A percentile compares a stretch with the other conserved stretches of the same genome.
Evolutionary conservation across 202 grass and related monocot species (phyloP).

Genomic region (Schoenoplectus triqueter): DNA sequence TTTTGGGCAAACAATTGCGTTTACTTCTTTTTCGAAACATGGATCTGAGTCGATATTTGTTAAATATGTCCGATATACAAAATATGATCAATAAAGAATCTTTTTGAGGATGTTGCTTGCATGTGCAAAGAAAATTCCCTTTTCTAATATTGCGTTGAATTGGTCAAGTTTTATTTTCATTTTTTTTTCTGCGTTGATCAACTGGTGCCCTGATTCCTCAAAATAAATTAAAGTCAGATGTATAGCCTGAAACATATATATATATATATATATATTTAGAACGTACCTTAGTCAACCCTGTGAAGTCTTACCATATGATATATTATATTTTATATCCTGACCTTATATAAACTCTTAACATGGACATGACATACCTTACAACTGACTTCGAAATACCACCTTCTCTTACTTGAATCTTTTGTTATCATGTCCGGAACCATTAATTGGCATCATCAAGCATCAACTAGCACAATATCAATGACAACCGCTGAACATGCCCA

Average conservation of each 20-base stretch:
- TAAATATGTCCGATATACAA: background rate
- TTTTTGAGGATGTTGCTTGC: background rate
- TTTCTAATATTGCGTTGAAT: background rate
- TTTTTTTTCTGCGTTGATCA: background rate
- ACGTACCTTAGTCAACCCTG: background rate
- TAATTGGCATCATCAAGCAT: background rate
- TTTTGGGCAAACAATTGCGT: too few relatives aligned
- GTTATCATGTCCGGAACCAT: background rate
- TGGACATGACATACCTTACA: background rate
- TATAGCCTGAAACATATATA: background rate
- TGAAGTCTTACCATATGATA: background rate
- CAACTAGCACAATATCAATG: background rate
- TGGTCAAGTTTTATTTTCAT: background rate
- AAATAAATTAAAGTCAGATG: background rate
- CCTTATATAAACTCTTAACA: background rate
- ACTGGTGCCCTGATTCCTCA: background rate
- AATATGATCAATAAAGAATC: background rate
- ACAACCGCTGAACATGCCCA: background rate
- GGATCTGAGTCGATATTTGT: background rate
- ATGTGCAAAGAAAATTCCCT: background rate
- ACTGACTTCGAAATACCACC: background rate
- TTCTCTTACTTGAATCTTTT: background rate
- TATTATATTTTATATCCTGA: background rate
- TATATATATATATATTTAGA: background rate
- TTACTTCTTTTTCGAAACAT: too few relatives aligned